Base-by-base conservation (phyloP, 1,284 basidiomycete genomes). In the Trichosporon sp. region DNA sequence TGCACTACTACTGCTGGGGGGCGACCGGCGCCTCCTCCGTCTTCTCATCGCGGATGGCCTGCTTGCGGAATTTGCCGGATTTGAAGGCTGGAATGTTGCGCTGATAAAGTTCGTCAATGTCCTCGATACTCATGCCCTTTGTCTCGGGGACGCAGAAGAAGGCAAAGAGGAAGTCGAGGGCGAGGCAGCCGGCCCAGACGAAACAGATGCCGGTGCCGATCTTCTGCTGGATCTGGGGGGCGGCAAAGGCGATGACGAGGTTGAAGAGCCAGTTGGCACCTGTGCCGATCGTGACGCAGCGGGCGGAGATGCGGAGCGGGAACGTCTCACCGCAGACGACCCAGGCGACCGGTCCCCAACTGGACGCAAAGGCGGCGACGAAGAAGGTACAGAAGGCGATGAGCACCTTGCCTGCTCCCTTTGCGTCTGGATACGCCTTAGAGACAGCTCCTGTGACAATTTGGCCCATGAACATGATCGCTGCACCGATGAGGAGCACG, bases 371-470 rank as follows among this genome's bases (percentile, higher is more conserved):
- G 27, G 74, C 77, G 27, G 80, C 81, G 65, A 84, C 75, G 74
- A 83, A 83, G 70, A 83, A 66, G 73, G 81, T 82, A 44, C 78
- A 80, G 71, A 83, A 82, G 36, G 81, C 81, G 70, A 84, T 81
- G 60, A 82, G 73, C 19, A 80, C 75, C 69, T 83, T 78, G 63
- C 82, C 82, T 27, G 79, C 80, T 34, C 73, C 59, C 6, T 67
- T 59, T 57, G 66, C 56, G 62, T 74, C 65, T 25, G 74, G 74
- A 64, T 73, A 65, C 16, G 74, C 70, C 61, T 72, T 73, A 57
- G 76, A 74, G 21, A 78, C 76, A 58, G 82, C 71, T 37, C 83
- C 80, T 25, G 80, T 79, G 61, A 83, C 78, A 65, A 84, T 78
- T 58, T 83, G 80, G 63, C 82, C 81, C 58, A 73, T 65, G 64